These are phyloP conservation scores for Coemansia sp. DNA, from an alignment of 192 early-diverging fungal species.

Conservation along the genomic window DNA sequence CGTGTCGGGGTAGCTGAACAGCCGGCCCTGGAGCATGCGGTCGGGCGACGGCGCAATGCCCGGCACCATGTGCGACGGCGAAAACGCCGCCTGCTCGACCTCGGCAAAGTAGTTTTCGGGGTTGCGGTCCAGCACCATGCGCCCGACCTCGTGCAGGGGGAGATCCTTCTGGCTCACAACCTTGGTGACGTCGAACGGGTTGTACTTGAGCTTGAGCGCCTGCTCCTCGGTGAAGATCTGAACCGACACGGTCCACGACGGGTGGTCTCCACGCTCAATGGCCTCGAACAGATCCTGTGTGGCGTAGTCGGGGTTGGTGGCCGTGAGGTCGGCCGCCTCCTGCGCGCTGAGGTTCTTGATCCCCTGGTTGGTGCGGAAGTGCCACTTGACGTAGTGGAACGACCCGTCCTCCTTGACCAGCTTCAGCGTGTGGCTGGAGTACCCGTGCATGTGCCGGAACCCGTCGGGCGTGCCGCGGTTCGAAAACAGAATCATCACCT, in stretches of 20 bases:
- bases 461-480: constrained; percentile 78
- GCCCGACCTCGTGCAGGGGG: constrained; percentile 64
- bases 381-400: constrained; percentile 78
- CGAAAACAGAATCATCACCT: constrained; percentile 75
- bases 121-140: constrained; percentile 65
- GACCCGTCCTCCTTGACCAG: constrained; percentile 66
- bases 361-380: constrained; percentile 40
- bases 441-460: constrained; percentile 82
- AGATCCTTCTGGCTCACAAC: constrained; percentile 65
- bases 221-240: constrained; percentile 61
- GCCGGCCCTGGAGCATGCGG: constrained; percentile 68
- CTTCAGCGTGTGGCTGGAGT: constrained; percentile 72
- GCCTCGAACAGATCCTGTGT: constrained; percentile 61
- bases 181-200: constrained; percentile 66
- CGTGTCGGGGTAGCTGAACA: constrained; percentile 71
- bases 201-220: constrained; percentile 59
- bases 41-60: constrained; percentile 66
- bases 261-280: constrained; percentile 59
- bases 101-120: constrained; percentile 75
- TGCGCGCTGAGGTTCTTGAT: constrained; percentile 55
- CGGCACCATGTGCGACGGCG: constrained; percentile 63
- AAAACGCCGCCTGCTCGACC: constrained; percentile 69
- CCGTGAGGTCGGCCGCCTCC: constrained; percentile 52
- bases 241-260: constrained; percentile 61
- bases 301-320: constrained; percentile 56